A percentile compares a stretch with the other conserved stretches of the same genome.
Evolutionary conservation across 139 green algal species (phyloP).

Genomic region (Chlamydomonas schloesseri): DNA sequence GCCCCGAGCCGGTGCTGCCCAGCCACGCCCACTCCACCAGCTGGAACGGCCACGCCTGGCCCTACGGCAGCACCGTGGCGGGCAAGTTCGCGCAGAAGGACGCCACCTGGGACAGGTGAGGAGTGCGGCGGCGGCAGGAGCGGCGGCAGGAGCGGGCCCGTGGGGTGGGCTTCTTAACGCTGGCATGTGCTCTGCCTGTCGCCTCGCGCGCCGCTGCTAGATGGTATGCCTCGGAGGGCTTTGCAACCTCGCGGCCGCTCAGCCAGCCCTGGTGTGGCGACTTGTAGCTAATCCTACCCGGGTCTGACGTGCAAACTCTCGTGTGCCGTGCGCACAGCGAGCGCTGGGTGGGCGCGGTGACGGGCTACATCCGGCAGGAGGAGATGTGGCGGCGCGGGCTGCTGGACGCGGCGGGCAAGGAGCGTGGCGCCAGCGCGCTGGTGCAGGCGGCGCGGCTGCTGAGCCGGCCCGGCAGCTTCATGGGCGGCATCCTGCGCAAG

Average conservation of each 20-base stretch:
- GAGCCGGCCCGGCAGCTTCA: constrained; percentile 6
- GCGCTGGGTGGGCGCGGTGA: constrained; percentile 36
- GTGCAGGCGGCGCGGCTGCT: constrained; percentile 43
- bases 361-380: constrained; percentile 41
- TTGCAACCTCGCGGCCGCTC: too few relatives aligned
- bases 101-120: constrained; percentile 24
- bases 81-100: constrained; percentile 39
- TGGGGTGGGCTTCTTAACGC: too few relatives aligned
- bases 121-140: too few relatives aligned
- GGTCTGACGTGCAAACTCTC: too few relatives aligned
- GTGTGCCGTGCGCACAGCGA: neutral
- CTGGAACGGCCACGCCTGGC: neutral
- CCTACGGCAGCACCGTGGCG: neutral
- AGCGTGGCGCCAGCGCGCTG: constrained; percentile 24
- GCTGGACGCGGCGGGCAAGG: constrained; percentile 30
- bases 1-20: constrained; percentile 13
- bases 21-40: neutral
- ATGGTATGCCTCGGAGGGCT: too few relatives aligned
- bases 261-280: too few relatives aligned
- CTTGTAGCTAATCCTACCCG: too few relatives aligned
- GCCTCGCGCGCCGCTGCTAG: too few relatives aligned
- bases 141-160: too few relatives aligned
- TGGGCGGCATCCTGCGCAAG: constrained; percentile 23
- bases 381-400: constrained; percentile 35
- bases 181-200: too few relatives aligned